A percentile compares a stretch with the other conserved stretches of the same genome.
Evolutionary conservation across 495 filamentous ascomycete genomes (phyloP).

Genomic region (Neurospora discreta): DNA sequence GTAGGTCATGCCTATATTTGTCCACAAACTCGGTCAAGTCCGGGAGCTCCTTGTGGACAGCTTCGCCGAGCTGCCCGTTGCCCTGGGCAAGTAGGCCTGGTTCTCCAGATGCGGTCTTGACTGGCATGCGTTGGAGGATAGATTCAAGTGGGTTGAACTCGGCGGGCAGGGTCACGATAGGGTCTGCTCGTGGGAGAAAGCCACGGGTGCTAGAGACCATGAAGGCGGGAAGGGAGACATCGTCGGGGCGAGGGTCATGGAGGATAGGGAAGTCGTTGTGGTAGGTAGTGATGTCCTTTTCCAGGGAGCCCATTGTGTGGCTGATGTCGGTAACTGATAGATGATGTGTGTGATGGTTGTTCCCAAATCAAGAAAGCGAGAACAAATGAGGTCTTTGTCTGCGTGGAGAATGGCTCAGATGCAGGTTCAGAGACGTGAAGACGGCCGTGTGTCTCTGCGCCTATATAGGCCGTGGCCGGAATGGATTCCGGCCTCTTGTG

Average conservation of each 20-base stretch:
- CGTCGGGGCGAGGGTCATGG: constrained; percentile 27
- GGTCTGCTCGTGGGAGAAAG: constrained; percentile 60
- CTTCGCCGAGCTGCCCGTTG: constrained; percentile 48
- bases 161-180: constrained; percentile 47
- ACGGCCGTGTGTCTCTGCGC: constrained; percentile 25
- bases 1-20: constrained; percentile 57
- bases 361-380: not conserved
- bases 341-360: constrained; percentile 1
- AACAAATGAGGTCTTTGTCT: not conserved
- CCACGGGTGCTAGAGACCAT: constrained; percentile 78
- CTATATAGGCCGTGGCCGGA: constrained; percentile 51
- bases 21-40: constrained; percentile 63
- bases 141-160: constrained; percentile 60
- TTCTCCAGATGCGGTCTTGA: constrained; percentile 53
- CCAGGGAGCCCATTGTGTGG: constrained; percentile 26
- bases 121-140: constrained; percentile 62
- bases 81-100: constrained; percentile 68
- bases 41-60: constrained; percentile 53
- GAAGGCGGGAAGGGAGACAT: constrained; percentile 58
- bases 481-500: constrained; percentile 46
- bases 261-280: constrained; percentile 22
- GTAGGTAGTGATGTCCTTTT: constrained; percentile 12
- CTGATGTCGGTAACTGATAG: constrained; percentile 11
- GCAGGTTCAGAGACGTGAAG: constrained; percentile 10
- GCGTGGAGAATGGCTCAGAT: constrained; percentile 6